Base-by-base conservation (phyloP, 2,329 filamentous ascomycete species). In the Davidsoniella virescens region DNA sequence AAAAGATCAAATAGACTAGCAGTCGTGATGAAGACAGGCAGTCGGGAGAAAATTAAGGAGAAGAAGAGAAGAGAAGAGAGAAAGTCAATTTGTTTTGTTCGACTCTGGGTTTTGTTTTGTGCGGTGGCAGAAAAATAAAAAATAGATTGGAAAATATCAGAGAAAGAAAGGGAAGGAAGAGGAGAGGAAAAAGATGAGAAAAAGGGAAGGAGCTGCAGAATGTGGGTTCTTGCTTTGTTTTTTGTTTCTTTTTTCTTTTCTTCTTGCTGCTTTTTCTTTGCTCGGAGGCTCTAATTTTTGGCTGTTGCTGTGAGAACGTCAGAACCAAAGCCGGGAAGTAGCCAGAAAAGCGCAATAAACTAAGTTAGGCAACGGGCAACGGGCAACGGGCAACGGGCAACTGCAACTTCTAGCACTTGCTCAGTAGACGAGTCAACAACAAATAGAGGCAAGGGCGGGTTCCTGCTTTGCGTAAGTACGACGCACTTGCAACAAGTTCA, bases 191-290 rank as follows among this genome's bases (percentile, higher is more conserved):
- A 44, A 44, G 16, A 16, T 33, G 14, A 44, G 20, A 2, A 44
- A 20, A 26, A 44, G 42, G 29, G 18, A 41, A 36, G 38, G 40
- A 42, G 36, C 36, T 40, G 40, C 20, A 48, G 36, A 48, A 48
- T 41, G 38, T 29, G 38, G 36, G 46, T 48, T 48, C 29, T 25
- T 48, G 46, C 12, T 40, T 48, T 48, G 17, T 18, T 36, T 33
- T 33, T 33, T 9, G 10, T 10, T 29, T 12, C 26, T 29, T 29
- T 1, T 29, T 29, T 29, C n/a, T 29, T 29, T 29, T 33, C 20
- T 33, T 40, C 40, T 48, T 25, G n/a, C 29, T 33, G 8, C 12
- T 9, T 33, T 33, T 33, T 12, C 29, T 33, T 33, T 9, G 20
- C 20, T 33, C 12, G 10, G n/a, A n/a, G 10, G 29, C 29, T 33